These are phyloP conservation scores for Leavenworthia alabamica DNA, from an alignment of 345 rosid genomes.

Conservation along the genomic window DNA sequence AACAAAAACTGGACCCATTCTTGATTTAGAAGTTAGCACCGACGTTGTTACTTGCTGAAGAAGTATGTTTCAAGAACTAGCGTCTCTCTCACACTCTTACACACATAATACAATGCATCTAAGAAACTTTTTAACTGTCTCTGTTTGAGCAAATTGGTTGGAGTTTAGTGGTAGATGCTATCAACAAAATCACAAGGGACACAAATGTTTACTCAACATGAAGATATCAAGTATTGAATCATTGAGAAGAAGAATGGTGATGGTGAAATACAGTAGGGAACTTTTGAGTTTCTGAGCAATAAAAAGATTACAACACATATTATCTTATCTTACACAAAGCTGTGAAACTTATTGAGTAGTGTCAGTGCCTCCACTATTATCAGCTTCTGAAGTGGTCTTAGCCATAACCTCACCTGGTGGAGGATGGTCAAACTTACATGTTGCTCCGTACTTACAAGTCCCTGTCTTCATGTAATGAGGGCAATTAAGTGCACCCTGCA, in stretches of 20 bases:
- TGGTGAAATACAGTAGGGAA: no score
- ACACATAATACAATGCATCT: no score
- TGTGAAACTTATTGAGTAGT: constrained; percentile 13
- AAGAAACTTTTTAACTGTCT: no score
- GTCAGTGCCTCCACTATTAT: constrained; percentile 29
- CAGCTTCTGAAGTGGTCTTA: constrained; percentile 37
- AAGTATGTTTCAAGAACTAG: constrained; percentile 6
- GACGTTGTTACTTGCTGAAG: constrained; percentile 24
- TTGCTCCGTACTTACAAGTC: constrained; percentile 71
- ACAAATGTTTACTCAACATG: neutral
- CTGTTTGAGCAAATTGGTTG: neutral
- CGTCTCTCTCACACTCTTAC: no score
- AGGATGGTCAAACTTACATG: constrained; percentile 93
- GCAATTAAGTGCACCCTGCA: constrained; percentile 67
- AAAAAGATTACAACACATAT: constrained; percentile 23
- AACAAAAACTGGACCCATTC: neutral
- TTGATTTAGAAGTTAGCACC: constrained; percentile 6
- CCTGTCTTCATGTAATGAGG: constrained; percentile 96
- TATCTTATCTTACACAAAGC: constrained; percentile 25
- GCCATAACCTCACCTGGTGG: constrained; percentile 88
- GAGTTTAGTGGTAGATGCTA: neutral
- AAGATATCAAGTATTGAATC: neutral
- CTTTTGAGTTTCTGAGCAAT: no score
- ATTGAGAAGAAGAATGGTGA: neutral
- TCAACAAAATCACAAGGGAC: neutral